These are phyloP conservation scores for Pseudonitzschia multiseries DNA, from an alignment of 108 stramenopile species.

Conservation along the genomic window DNA sequence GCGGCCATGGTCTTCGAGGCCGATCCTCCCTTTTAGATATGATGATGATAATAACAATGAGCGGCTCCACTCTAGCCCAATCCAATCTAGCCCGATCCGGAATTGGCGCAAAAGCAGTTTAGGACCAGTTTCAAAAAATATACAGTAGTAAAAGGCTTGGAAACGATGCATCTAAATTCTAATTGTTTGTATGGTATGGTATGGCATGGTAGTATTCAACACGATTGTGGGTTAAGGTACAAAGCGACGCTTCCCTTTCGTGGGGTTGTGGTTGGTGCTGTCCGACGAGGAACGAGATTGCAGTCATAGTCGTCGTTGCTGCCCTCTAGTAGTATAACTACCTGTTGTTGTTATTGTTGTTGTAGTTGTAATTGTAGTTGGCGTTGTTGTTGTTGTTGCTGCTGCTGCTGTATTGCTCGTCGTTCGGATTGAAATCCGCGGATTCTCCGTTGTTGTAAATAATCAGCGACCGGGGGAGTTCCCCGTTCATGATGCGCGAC, in stretches of 20 bases:
- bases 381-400: neutral
- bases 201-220: too few relatives aligned
- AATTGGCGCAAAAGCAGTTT: too few relatives aligned
- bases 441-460: conserved; percentile 14
- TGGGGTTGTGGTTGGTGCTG: neutral
- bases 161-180: too few relatives aligned
- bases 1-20: conserved; percentile 66
- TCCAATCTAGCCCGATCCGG: too few relatives aligned
- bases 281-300: neutral
- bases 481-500: conserved; percentile 32
- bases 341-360: neutral
- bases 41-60: neutral
- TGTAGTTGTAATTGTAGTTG: neutral
- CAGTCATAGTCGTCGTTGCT: neutral
- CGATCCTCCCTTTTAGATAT: conserved; percentile 60
- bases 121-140: too few relatives aligned
- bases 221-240: too few relatives aligned
- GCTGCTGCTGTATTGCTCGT: neutral
- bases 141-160: too few relatives aligned
- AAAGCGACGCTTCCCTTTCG: too few relatives aligned
- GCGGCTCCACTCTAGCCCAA: too few relatives aligned
- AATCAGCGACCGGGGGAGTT: conserved; percentile 17
- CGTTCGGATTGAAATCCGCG: conserved; percentile 19
- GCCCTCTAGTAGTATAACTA: too few relatives aligned
- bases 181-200: too few relatives aligned